Base-by-base conservation (phyloP, 2,329 filamentous ascomycete species). In the Sphaceloma murrayae region DNA sequence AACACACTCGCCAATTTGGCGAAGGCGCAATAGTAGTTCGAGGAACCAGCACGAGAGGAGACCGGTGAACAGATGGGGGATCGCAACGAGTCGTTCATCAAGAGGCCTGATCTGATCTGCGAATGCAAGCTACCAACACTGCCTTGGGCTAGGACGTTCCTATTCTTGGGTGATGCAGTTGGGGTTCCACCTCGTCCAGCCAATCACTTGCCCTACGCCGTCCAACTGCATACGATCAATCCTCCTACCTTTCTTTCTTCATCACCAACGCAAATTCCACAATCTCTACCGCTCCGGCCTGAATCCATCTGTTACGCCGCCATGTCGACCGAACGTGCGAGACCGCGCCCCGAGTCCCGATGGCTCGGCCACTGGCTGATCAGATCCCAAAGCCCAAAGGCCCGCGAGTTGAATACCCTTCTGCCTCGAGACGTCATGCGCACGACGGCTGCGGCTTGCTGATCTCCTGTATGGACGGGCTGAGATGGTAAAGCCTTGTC, bases 401-500 rank as follows among this genome's bases (percentile, higher is more conserved):
- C 26, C 24, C 18, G n/a, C 36, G 14, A 9, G 19, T 27, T 24
- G 21, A 9, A 40, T 38, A 8, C 21, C n/a, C 29, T 5, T 21
- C 14, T 11, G 19, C 8, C 34, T 18, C 16, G 19, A 40, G 30
- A 26, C 36, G 36, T 40, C 36, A 40, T 40, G 30, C 22, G 22
- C 36, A 29, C 21, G 36, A 40, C 31, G 21, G 7, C 13, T 29
- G 36, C 36, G 24, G 36, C 36, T 18, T 40, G 36, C 30, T 40
- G 36, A 40, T 40, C 36, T 40, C 9, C n/a, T 40, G 36, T 36
- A 29, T 40, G 14, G n/a, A 10, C 24, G 36, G 30, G 36, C 22
- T 22, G 22, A 17, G 36, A 40, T 40, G 16, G 36, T 40, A 30
- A 40, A 40, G 36, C 36, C 36, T 40, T 40, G 36, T 40, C 19